These are phyloP conservation scores for Pythium phragmiticola DNA, from an alignment of 352 stramenopile species.

Conservation along the genomic window DNA sequence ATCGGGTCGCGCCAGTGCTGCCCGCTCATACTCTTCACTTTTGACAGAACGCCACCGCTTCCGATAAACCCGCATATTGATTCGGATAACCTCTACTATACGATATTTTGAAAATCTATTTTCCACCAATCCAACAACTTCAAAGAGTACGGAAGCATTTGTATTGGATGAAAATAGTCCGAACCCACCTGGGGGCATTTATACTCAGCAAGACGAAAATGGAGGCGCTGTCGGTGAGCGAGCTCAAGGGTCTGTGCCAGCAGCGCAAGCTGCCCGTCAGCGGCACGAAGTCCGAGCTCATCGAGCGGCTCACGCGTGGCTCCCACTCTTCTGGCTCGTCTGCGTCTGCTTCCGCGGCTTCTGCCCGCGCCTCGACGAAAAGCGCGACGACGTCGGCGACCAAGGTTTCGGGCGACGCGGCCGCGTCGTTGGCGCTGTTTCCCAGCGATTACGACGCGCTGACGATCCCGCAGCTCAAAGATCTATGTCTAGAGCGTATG, in stretches of 20 bases:
- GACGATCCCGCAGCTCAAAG: constrained; percentile 21
- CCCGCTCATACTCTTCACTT: background rate
- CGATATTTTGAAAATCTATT: background rate
- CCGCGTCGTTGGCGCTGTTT: constrained; percentile 9
- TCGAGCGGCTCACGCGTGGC: constrained; percentile 9
- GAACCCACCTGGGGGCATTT: constrained; percentile 2
- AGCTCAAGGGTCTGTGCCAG: constrained; percentile 19
- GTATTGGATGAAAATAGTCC: constrained; percentile 1
- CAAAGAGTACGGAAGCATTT: background rate
- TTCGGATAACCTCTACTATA: background rate
- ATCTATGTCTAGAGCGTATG: constrained; percentile 19
- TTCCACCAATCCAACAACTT: background rate
- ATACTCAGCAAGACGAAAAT: constrained; percentile 1
- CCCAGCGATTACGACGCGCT: constrained; percentile 20
- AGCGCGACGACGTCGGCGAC: background rate
- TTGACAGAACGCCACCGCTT: background rate
- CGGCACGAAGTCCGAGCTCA: constrained; percentile 16
- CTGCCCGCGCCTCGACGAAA: background rate
- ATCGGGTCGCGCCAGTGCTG: constrained; percentile 29
- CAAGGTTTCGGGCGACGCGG: background rate
- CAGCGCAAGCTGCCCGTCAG: constrained; percentile 16
- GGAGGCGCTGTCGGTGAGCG: constrained; percentile 20
- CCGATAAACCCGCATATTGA: background rate
- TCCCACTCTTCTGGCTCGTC: background rate
- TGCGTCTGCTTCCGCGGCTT: background rate